These are phyloP conservation scores for Phytophthora vignae DNA, from an alignment of 352 stramenopile genomes.

Conservation along the genomic window DNA sequence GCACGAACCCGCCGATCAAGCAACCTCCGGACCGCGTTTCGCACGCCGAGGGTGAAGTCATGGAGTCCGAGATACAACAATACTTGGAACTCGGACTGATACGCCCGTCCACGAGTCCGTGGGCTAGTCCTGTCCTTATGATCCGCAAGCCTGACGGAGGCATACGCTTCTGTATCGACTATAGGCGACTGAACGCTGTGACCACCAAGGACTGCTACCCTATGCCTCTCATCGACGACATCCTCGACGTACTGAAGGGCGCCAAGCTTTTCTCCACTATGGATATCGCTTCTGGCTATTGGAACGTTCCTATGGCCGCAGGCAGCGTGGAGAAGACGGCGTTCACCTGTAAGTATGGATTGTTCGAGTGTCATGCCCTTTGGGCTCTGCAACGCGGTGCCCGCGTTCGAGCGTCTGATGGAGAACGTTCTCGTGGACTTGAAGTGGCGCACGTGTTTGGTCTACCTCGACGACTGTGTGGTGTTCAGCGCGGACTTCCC, in stretches of 20 bases:
- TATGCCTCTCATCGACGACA: slow-evolving; percentile 21
- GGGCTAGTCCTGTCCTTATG: slow-evolving; percentile 6
- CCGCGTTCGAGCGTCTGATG: slow-evolving; percentile 6
- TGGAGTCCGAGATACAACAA: slow-evolving; percentile 15
- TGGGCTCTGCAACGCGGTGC: slow-evolving; percentile 1
- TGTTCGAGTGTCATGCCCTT: slow-evolving; percentile 11
- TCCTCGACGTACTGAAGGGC: slow-evolving; percentile 5
- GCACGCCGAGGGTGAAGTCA: slow-evolving; percentile 12
- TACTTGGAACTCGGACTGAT: slow-evolving; percentile 9
- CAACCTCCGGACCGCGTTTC: slow-evolving; percentile 16
- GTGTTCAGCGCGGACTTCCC: slow-evolving; percentile 6
- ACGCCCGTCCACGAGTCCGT: slow-evolving; percentile 5
- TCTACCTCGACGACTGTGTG: slow-evolving; percentile 11
- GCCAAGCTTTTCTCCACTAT: slow-evolving; percentile 11
- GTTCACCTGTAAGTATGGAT: slow-evolving; percentile 5
- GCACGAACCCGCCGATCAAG: slow-evolving; percentile 9
- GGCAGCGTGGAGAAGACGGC: slow-evolving; percentile 9
- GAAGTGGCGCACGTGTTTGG: slow-evolving; percentile 5
- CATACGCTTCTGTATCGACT: slow-evolving; percentile 28
- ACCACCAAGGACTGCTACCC: slow-evolving; percentile 16
- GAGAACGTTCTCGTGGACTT: slow-evolving; percentile 6
- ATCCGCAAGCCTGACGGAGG: slow-evolving; percentile 3
- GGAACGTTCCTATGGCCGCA: neutral
- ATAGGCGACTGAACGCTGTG: slow-evolving; percentile 9
- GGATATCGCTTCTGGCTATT: slow-evolving; percentile 1